Conservation (phyloP, 78 protist species). For the Emiliania huxleyi region DNA sequence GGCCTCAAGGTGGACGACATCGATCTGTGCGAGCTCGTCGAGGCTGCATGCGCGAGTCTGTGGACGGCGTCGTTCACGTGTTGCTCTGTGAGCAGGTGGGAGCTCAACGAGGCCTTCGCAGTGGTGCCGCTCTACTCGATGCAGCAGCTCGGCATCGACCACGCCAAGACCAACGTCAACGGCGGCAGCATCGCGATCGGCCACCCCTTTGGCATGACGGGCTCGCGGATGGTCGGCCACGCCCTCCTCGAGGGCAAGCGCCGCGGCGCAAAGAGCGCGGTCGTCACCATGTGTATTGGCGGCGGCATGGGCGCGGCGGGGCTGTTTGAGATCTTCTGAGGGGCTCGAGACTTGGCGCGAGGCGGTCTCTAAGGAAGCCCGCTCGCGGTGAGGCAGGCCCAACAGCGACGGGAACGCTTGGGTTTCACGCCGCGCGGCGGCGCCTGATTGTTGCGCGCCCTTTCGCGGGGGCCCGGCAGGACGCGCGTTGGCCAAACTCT, state of each 20-base stretch:
- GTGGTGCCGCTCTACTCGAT: background rate
- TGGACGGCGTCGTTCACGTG: no score
- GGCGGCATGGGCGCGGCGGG: slow-evolving; percentile 44
- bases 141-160: background rate
- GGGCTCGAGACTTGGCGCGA: no score
- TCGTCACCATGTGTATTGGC: slow-evolving; percentile 48
- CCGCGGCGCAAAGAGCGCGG: background rate
- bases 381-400: no score
- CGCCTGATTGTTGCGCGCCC: no score
- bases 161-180: background rate
- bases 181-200: background rate
- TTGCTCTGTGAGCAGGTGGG: no score
- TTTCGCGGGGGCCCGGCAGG: no score
- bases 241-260: background rate
- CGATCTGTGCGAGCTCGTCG: slow-evolving; percentile 9
- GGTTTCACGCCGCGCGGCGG: no score
- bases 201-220: slow-evolving; percentile 28
- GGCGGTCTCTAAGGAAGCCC: no score
- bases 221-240: slow-evolving; percentile 36
- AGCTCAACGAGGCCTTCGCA: slow-evolving; percentile 36
- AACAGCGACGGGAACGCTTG: no score
- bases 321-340: slow-evolving; percentile 17
- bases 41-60: no score
- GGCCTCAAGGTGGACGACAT: background rate
- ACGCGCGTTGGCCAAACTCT: no score